Base-by-base conservation (phyloP, 306 rosid species). In the Quercus engelmannii region DNA sequence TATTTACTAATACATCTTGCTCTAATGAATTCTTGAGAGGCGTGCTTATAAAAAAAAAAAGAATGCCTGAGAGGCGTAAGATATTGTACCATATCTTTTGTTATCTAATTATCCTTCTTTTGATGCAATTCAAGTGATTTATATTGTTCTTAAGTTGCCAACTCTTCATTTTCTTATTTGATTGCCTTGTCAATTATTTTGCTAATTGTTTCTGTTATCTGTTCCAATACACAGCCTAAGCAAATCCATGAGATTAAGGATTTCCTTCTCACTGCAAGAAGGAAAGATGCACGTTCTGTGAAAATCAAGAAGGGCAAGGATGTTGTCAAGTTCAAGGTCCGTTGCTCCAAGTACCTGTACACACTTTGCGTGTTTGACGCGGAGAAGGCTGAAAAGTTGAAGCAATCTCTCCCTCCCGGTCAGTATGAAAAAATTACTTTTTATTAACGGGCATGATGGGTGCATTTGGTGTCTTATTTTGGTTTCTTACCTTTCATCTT, bases 201-300 rank as follows among this genome's bases (percentile, higher is more conserved):
- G 51, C 41, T 63, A 63, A 63, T 19, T 13, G 15, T 67, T 31
- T 18, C 5, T 21, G 30, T 67, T 1, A 3, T 9, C 25, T 19
- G 71, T 67, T 33, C 6, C 71, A 28, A 33, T 3, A 3, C 28
- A 5, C 78, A 87, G 90, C 90, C 90, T 63, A 87, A 87, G 86
- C 90, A 87, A 76, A 87, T 84, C 71, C 86, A 87, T 19, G 90
- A 87, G 86, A 87, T 87, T 38, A 87, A 87, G 71, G 90, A 87
- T 63, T 87, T 87, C 90, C 88, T 87, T 73, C 84, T 87, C 54
- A 84, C 88, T 2, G 90, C 90, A 1, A 87, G 90, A 87, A 87
- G 90, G 84, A 87, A 87, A 59, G 90, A 87, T 70, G 88, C 90
- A 2, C 88, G 88, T 18, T 87, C 90, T 20, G 90, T 87, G 82